Evolutionary conservation across 148 eudicot genomes (phyloP).

Genomic region (Cornus kousa): DNA sequence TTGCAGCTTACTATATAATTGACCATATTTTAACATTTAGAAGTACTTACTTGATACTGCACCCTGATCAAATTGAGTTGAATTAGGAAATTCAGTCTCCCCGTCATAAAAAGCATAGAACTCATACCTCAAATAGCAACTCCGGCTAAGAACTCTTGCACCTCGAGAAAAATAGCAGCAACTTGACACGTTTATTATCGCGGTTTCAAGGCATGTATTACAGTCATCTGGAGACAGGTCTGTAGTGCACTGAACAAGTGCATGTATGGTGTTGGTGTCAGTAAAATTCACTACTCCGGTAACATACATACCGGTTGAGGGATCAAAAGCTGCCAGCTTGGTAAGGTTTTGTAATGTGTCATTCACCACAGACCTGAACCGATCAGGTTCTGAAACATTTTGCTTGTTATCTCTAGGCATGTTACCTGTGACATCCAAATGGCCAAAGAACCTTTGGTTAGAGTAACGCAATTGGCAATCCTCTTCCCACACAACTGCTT

Average conservation of each 20-base stretch:
- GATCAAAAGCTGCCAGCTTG: slow-evolving; percentile 16
- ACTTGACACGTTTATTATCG: slow-evolving; percentile 16
- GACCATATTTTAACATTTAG: neutral
- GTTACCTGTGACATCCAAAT: neutral
- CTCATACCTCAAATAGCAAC: slow-evolving; percentile 41
- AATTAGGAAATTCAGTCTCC: too few relatives aligned
- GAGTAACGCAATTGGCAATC: slow-evolving; percentile 9
- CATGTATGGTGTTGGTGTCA: slow-evolving; percentile 11
- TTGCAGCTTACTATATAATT: neutral
- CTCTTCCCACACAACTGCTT: slow-evolving; percentile 12
- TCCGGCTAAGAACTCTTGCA: slow-evolving; percentile 27
- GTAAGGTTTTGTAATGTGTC: neutral
- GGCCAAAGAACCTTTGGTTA: slow-evolving; percentile 14
- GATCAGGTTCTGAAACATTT: slow-evolving; percentile 13
- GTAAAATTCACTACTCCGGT: slow-evolving; percentile 3
- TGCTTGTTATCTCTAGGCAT: slow-evolving; percentile 1
- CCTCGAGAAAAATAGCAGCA: slow-evolving; percentile 18
- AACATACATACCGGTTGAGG: slow-evolving; percentile 20
- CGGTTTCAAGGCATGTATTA: slow-evolving; percentile 25
- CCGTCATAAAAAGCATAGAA: neutral
- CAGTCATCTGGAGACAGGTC: slow-evolving; percentile 43
- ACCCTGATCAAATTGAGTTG: neutral
- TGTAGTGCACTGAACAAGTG: slow-evolving; percentile 48
- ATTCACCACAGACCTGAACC: neutral
- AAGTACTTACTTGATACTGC: neutral